These are phyloP conservation scores for Parachaetomium inaequale DNA, from an alignment of 495 filamentous ascomycete species.

Conservation along the genomic window DNA sequence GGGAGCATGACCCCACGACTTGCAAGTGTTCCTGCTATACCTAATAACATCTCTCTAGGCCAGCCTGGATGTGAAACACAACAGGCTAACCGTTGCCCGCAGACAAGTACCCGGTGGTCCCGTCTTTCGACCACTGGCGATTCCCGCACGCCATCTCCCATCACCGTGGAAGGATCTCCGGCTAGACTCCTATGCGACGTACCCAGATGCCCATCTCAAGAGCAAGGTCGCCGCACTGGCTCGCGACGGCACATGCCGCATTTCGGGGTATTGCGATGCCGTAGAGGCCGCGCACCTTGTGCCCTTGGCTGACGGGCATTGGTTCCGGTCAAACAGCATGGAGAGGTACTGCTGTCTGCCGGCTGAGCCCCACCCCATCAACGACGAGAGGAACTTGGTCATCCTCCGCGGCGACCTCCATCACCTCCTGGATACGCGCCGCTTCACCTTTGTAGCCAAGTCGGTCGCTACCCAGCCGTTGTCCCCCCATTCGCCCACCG, in stretches of 20 bases:
- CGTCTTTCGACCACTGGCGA: slow-evolving; percentile 24
- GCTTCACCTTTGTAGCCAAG: slow-evolving; percentile 17
- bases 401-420: slow-evolving; percentile 16
- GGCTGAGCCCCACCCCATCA: slow-evolving; percentile 1
- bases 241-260: not conserved
- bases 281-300: slow-evolving; percentile 17
- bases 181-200: not conserved
- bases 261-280: slow-evolving; percentile 12
- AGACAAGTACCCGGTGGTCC: slow-evolving; percentile 2
- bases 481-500: not conserved
- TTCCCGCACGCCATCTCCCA: slow-evolving; percentile 16
- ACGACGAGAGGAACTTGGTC: slow-evolving; percentile 17
- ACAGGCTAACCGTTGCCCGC: too few relatives aligned
- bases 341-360: slow-evolving; percentile 14
- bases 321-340: slow-evolving; percentile 9
- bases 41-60: too few relatives aligned
- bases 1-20: slow-evolving; percentile 1
- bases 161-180: not conserved
- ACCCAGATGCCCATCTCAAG: not conserved
- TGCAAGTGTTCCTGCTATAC: slow-evolving; percentile 4
- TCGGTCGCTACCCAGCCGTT: not conserved
- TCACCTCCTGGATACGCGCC: slow-evolving; percentile 14
- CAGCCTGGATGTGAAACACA: too few relatives aligned
- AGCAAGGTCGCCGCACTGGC: not conserved
- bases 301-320: not conserved